phyloP scores from a whole-genome alignment of 192 early-diverging fungal species.

The Rhizophagus clarus region DNA sequence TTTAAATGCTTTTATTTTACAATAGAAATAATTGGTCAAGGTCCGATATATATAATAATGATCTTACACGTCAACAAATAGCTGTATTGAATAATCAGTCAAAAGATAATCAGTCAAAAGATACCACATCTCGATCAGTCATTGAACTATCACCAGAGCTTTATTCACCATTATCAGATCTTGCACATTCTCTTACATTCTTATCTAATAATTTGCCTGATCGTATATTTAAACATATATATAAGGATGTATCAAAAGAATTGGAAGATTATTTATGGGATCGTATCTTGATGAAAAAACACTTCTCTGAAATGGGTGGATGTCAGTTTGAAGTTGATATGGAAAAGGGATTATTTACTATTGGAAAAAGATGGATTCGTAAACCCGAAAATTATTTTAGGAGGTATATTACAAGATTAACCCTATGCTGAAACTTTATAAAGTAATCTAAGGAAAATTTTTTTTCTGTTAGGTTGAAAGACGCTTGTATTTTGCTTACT shows the following conservation, averaged over 20 bases:
- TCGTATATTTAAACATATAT: conserved; percentile 41
- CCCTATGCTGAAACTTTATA: background rate
- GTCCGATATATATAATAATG: conserved; percentile 28
- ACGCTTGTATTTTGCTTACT: conserved; percentile 43
- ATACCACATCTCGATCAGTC: background rate
- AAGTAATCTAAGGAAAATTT: background rate
- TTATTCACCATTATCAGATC: conserved; percentile 48
- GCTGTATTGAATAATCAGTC: background rate
- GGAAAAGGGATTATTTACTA: conserved; percentile 47
- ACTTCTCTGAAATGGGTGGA: conserved; percentile 53
- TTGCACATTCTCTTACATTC: conserved; percentile 44
- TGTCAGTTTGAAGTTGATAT: conserved; percentile 51
- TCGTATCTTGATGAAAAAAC: conserved; percentile 52
- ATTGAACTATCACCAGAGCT: conserved; percentile 54
- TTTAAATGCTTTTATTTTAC: background rate
- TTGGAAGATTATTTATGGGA: conserved; percentile 59
- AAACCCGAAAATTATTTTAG: conserved; percentile 55
- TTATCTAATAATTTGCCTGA: conserved; percentile 40
- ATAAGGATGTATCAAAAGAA: conserved; percentile 44
- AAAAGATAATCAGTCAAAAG: background rate
- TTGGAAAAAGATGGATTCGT: conserved; percentile 47
- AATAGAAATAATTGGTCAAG: conserved; percentile 52
- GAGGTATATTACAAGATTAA: conserved; percentile 36
- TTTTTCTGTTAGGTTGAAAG: conserved; percentile 37
- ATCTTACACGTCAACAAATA: background rate